A percentile compares a stretch with the other conserved stretches of the same genome.
These are phyloP conservation scores for Deinandra increscens DNA, from an alignment of 129 eudicot genomes.

Conservation along the genomic window DNA sequence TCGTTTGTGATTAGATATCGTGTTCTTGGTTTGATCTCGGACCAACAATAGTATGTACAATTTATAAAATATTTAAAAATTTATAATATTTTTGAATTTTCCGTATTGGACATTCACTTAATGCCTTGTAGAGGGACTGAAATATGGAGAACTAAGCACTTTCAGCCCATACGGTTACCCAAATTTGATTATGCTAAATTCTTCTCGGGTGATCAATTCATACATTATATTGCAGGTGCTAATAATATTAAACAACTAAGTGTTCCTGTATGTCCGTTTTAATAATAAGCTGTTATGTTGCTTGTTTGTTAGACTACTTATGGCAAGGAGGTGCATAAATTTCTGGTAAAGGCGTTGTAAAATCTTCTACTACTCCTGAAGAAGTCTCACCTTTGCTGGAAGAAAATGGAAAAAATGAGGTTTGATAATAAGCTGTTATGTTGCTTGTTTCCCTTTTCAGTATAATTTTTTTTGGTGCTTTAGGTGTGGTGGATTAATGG, in stretches of 20 bases:
- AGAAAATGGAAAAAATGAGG: constrained; percentile 93
- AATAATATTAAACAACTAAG: constrained; percentile 1
- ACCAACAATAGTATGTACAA: too few relatives aligned
- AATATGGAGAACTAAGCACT: constrained; percentile 86
- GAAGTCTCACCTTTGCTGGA: too few relatives aligned
- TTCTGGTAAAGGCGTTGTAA: too few relatives aligned
- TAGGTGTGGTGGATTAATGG: constrained; percentile 91
- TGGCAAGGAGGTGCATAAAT: constrained; percentile 88
- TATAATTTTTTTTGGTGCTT: background rate
- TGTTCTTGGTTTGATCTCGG: too few relatives aligned
- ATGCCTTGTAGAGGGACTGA: constrained; percentile 72
- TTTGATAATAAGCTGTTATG: constrained; percentile 21
- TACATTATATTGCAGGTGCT: constrained; percentile 77
- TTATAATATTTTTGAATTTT: background rate
- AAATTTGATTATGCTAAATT: constrained; percentile 76
- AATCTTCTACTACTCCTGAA: too few relatives aligned
- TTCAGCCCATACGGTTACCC: constrained; percentile 75
- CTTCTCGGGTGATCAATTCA: constrained; percentile 83
- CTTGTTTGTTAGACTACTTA: constrained; percentile 74
- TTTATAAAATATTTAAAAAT: too few relatives aligned
- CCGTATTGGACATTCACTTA: constrained; percentile 43
- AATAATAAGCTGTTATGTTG: too few relatives aligned
- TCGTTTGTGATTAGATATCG: too few relatives aligned
- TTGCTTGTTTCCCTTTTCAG: background rate
- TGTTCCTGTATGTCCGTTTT: background rate